Conservation (phyloP, 1,284 basidiomycete species). For the Bondarzewia mesenterica region DNA sequence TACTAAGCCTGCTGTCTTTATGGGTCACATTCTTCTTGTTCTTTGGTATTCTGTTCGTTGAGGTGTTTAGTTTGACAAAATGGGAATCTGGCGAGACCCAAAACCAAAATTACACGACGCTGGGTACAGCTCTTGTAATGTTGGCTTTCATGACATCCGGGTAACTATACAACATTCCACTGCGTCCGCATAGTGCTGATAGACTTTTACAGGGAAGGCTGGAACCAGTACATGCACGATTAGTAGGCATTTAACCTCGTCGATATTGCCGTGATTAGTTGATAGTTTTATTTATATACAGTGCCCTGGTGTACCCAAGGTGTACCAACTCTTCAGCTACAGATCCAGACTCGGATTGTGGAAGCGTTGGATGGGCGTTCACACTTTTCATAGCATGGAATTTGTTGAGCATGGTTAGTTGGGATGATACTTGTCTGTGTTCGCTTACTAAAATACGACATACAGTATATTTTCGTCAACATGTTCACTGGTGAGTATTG, state of each 20-base stretch:
- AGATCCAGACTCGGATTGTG: conserved; percentile 77
- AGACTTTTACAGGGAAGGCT: conserved; percentile 59
- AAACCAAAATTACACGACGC: conserved; percentile 76
- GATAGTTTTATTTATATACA: conserved; percentile 28
- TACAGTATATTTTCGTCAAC: conserved; percentile 91
- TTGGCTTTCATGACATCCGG: conserved; percentile 73
- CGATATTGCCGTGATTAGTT: conserved; percentile 4
- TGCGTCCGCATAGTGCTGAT: conserved; percentile 1
- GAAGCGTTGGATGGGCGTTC: conserved; percentile 81
- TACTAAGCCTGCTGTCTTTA: conserved; percentile 78
- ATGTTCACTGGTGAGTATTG: conserved; percentile 72
- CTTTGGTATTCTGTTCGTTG: conserved; percentile 85
- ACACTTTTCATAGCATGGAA: conserved; percentile 95
- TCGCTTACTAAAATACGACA: conserved; percentile 1
- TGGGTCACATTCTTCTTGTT: conserved; percentile 94
- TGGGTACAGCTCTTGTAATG: conserved; percentile 83
- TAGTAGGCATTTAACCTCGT: conserved; percentile 46
- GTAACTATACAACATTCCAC: conserved; percentile 22
- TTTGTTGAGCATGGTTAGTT: conserved; percentile 87
- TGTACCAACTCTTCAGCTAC: conserved; percentile 61
- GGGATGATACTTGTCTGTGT: too few relatives aligned
- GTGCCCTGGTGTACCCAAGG: conserved; percentile 70
- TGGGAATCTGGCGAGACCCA: conserved; percentile 70
- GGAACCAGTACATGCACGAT: conserved; percentile 96
- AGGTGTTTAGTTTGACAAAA: conserved; percentile 91